These are phyloP conservation scores for Bryum argenteum DNA, from an alignment of 225 moss, liverwort and hornwort genomes.

Conservation along the genomic window DNA sequence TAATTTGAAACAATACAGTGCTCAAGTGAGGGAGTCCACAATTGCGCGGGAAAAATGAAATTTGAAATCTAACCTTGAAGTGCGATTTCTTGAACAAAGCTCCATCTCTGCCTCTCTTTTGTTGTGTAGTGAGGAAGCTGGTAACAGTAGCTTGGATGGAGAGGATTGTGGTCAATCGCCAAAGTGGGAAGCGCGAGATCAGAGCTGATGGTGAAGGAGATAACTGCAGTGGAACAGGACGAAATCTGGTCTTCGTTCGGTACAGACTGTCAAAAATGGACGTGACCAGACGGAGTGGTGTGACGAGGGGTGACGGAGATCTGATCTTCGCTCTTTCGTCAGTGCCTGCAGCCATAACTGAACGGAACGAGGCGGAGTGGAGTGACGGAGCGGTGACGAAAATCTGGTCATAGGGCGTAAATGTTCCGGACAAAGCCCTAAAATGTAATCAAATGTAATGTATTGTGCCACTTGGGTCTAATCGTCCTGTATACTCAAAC, in stretches of 20 bases:
- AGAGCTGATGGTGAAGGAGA: not conserved
- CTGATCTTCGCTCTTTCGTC: no score
- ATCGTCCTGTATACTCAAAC: no score
- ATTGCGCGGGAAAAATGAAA: not conserved
- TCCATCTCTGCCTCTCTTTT: not conserved
- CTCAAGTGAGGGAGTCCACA: no score
- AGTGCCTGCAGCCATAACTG: not conserved
- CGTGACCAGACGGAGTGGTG: not conserved
- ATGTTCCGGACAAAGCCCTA: no score
- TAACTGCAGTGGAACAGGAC: not conserved
- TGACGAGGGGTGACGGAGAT: not conserved
- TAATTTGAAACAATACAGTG: no score
- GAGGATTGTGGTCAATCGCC: not conserved
- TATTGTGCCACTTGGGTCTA: no score
- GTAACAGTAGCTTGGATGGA: constrained; percentile 17
- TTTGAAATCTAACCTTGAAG: constrained; percentile 41
- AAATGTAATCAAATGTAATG: no score
- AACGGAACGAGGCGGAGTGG: not conserved
- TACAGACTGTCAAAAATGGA: not conserved
- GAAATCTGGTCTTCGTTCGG: not conserved
- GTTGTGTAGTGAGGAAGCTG: constrained; percentile 25
- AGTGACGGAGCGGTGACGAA: not conserved
- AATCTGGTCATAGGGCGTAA: no score
- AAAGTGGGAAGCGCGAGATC: not conserved
- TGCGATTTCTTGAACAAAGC: no score